Conservation (phyloP, 495 filamentous ascomycete species). For the Xylaria scruposa region DNA sequence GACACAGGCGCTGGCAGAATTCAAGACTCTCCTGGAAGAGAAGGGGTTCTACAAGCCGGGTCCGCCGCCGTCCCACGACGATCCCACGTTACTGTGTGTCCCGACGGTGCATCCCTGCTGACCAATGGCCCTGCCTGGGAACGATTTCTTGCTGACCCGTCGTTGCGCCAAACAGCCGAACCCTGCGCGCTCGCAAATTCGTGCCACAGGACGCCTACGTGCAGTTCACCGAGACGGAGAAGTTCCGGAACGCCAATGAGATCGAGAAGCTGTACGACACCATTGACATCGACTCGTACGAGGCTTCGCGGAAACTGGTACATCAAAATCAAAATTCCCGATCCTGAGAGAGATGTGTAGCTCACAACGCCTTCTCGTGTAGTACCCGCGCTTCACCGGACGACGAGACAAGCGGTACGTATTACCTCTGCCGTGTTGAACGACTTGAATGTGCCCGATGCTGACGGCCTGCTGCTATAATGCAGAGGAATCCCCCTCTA, state of each 20-base stretch:
- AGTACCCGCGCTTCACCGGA: conserved; percentile 96
- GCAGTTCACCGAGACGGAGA: conserved; percentile 89
- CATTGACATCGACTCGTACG: conserved; percentile 82
- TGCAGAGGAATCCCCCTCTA: conserved; percentile 84
- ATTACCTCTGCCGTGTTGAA: too few relatives aligned
- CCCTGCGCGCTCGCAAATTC: conserved; percentile 79
- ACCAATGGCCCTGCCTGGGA: conserved; percentile 3
- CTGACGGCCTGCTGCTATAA: conserved; percentile 10
- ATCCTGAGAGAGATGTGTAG: conserved; percentile 6
- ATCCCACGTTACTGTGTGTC: conserved; percentile 80
- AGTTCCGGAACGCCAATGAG: conserved; percentile 81
- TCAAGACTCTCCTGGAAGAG: conserved; percentile 70
- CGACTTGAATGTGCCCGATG: not conserved
- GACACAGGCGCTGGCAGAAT: conserved; percentile 66
- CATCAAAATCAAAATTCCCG: not conserved
- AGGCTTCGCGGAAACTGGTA: conserved; percentile 77
- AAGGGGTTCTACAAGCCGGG: conserved; percentile 69
- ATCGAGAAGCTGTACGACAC: conserved; percentile 77
- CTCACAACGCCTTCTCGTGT: conserved; percentile 25
- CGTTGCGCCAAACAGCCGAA: conserved; percentile 61
- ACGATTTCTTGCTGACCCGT: conserved; percentile 28
- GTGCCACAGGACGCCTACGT: conserved; percentile 72
- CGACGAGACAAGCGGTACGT: conserved; percentile 70
- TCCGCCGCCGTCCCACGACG: conserved; percentile 69
- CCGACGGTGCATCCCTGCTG: conserved; percentile 19